Base-by-base conservation (phyloP, 1,139 yeast genomes). In the Debaryomyces subglobosus region DNA sequence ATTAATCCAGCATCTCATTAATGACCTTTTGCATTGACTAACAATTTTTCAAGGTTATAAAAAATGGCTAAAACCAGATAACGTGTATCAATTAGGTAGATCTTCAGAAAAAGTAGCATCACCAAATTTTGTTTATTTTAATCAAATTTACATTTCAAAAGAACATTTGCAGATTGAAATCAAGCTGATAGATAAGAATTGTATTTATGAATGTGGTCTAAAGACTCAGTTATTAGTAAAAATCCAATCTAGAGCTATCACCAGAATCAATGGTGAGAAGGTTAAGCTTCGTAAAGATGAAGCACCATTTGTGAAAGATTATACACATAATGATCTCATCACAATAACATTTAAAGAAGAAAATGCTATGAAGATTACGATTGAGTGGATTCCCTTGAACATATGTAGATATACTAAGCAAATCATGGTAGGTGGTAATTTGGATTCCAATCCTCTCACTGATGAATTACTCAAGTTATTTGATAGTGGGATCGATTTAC, bases 231-330 rank as follows among this genome's bases (percentile, higher is more conserved):
- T 72, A 12, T 29, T 25, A 1, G 47, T 72, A 10, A 52, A 54
- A 5, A 56, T 72, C 8, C 55, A 63, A n/a, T 64, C 76, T 3
- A 58, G 68, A 36, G 75, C 75, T 0, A 59, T 64, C 35, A 62
- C 73, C 0, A 55, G 49, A 6, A 63, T 73, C 33, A 71, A 72
- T 55, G 72, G 67, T 1, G 50, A 53, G 1, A 55, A 56, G 10
- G 59, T 59, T 47, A 65, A 64, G 39, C 53, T 70, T 10, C 48
- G 56, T 23, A 61, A 63, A 44, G 60, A 58, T 24, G 45, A 45
- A 13, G 47, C 46, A 5, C 61, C 68, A 2, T 52, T 56, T 24
- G 50, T 46, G 15, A 38, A 59, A 20, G 63, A 57, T 9, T 59
- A 60, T 32, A 58, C 62, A 7, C 29, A 40, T 2, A 54, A 57